Evolutionary conservation across 2,329 filamentous ascomycete genomes (phyloP).

Genomic region (Botryotinia narcissicola): DNA sequence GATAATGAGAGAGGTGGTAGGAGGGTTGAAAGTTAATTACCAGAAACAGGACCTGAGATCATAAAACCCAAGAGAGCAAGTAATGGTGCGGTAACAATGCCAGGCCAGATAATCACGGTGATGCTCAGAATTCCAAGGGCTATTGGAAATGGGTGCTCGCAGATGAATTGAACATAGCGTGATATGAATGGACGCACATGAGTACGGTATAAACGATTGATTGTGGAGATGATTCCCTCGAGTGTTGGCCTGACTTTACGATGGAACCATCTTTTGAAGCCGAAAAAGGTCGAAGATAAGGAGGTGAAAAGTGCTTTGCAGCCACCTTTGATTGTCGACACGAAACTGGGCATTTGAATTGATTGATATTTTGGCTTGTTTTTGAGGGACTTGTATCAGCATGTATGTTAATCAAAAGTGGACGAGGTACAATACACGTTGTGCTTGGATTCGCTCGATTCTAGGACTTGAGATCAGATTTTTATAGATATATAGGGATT

Average conservation of each 20-base stretch:
- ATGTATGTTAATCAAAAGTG: not conserved
- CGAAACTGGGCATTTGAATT: not conserved
- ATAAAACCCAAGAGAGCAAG: not conserved
- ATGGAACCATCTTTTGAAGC: not conserved
- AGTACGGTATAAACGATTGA: not conserved
- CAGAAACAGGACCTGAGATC: not conserved
- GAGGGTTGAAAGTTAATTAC: not conserved
- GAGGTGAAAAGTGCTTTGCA: not conserved
- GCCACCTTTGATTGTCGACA: not conserved
- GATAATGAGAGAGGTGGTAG: not conserved
- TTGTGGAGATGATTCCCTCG: not conserved
- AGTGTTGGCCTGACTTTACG: not conserved
- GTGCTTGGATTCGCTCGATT: not conserved
- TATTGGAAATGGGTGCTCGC: not conserved
- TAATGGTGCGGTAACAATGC: not conserved
- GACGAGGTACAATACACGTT: not conserved
- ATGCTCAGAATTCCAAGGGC: not conserved
- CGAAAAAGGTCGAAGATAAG: not conserved
- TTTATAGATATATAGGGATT: not conserved
- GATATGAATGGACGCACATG: not conserved
- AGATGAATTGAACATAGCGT: not conserved
- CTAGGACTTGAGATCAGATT: too few species aligned
- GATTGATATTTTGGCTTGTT: not conserved
- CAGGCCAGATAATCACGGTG: not conserved
- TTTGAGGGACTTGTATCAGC: not conserved